phyloP scores from a whole-genome alignment of 176 grass and related monocot species.

The Lolium rigidum region DNA sequence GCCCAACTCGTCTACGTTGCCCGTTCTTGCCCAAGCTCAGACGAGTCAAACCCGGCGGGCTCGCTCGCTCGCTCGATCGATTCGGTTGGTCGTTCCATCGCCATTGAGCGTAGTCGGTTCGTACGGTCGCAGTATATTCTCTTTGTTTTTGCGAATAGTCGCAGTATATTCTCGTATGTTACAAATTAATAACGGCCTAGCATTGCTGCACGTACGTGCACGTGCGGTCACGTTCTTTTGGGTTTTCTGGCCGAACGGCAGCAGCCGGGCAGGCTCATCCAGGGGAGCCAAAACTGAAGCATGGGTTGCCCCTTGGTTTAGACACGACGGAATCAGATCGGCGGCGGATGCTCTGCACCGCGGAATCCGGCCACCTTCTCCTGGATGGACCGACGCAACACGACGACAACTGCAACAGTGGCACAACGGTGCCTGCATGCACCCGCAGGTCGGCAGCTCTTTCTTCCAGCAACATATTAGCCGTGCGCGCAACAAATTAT shows the following conservation, averaged over 20 bases:
- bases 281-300: not conserved
- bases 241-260: not conserved
- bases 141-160: too few relatives aligned
- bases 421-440: not conserved
- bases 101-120: not conserved
- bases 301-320: conserved; percentile 1
- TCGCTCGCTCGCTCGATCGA: not conserved
- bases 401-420: too few relatives aligned
- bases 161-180: too few relatives aligned
- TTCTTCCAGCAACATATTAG: too few relatives aligned
- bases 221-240: not conserved
- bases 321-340: not conserved
- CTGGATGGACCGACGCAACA: not conserved
- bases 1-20: not conserved
- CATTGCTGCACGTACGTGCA: not conserved
- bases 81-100: not conserved
- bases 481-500: too few relatives aligned
- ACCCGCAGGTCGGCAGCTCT: not conserved
- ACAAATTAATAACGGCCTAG: not conserved
- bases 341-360: not conserved
- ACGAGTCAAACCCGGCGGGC: not conserved
- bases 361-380: not conserved
- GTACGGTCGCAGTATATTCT: not conserved
- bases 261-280: not conserved
- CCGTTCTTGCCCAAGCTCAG: not conserved